Conservation (phyloP, 345 rosid genomes). For the Raphanus sativus region DNA sequence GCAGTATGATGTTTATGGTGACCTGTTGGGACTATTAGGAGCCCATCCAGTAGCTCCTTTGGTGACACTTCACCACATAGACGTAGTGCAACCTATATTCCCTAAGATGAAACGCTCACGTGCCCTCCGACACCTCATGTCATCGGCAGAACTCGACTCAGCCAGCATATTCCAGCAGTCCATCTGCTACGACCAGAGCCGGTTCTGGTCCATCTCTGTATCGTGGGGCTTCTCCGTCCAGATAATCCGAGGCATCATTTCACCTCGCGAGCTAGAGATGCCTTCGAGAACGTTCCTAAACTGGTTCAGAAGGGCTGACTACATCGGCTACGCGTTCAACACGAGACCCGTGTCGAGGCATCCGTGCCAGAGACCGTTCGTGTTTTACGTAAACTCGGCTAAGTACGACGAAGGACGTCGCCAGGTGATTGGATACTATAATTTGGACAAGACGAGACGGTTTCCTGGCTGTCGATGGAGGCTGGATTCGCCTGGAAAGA, state of each 20-base stretch:
- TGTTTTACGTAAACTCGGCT: slow-evolving; percentile 58
- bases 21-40: slow-evolving; percentile 65
- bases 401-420: slow-evolving; percentile 51
- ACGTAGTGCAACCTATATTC: slow-evolving; percentile 72
- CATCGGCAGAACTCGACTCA: slow-evolving; percentile 58
- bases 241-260: slow-evolving; percentile 62
- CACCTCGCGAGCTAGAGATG: slow-evolving; percentile 89
- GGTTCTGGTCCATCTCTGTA: slow-evolving; percentile 73
- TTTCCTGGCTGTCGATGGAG: slow-evolving; percentile 66
- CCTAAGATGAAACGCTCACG: slow-evolving; percentile 53
- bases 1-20: slow-evolving; percentile 84
- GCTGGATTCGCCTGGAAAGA: slow-evolving; percentile 58
- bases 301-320: slow-evolving; percentile 74
- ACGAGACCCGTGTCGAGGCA: slow-evolving; percentile 75
- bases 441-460: slow-evolving; percentile 36
- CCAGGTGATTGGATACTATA: slow-evolving; percentile 58
- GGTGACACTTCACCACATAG: slow-evolving; percentile 75
- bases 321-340: slow-evolving; percentile 77
- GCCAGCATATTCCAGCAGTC: slow-evolving; percentile 83
- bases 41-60: slow-evolving; percentile 81
- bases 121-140: slow-evolving; percentile 58
- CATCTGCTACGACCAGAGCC: slow-evolving; percentile 64
- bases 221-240: slow-evolving; percentile 89
- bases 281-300: slow-evolving; percentile 83
- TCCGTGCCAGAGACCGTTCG: slow-evolving; percentile 71